phyloP scores from a whole-genome alignment of 192 early-diverging fungal genomes.

The Dimargaris verticillata region DNA sequence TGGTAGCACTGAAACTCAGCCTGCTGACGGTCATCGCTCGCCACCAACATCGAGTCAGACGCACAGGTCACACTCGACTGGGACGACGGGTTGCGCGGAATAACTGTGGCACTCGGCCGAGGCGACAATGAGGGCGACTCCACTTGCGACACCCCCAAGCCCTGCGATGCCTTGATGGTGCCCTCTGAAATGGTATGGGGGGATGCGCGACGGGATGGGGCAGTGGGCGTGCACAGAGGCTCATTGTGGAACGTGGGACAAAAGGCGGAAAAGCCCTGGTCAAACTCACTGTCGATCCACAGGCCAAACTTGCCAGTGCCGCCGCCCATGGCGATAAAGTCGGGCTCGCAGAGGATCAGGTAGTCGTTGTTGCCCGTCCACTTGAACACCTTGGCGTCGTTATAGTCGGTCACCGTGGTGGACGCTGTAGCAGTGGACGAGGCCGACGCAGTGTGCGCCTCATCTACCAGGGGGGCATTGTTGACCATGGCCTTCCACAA shows the following conservation, averaged over 20 bases:
- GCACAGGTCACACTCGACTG: too few relatives aligned
- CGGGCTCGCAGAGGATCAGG: slow-evolving; percentile 52
- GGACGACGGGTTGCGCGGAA: too few relatives aligned
- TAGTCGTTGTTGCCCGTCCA: slow-evolving; percentile 70
- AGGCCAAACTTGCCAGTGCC: slow-evolving; percentile 61
- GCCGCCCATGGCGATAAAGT: slow-evolving; percentile 63
- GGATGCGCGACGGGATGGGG: too few relatives aligned
- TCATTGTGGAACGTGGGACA: slow-evolving; percentile 69
- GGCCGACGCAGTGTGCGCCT: not conserved
- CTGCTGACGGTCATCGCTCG: too few relatives aligned
- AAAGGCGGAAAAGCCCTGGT: slow-evolving; percentile 42
- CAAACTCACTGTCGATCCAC: slow-evolving; percentile 54
- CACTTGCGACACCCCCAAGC: too few relatives aligned
- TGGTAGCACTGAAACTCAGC: too few relatives aligned
- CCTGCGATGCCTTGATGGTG: too few relatives aligned
- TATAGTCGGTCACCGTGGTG: not conserved
- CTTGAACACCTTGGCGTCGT: slow-evolving; percentile 36
- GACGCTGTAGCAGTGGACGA: not conserved
- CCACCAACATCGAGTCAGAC: too few relatives aligned
- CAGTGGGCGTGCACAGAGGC: too few relatives aligned
- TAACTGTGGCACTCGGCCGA: too few relatives aligned
- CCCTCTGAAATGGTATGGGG: too few relatives aligned
- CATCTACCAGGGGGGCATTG: not conserved
- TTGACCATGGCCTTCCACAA: slow-evolving; percentile 2
- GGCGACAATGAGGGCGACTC: too few relatives aligned